phyloP scores from a whole-genome alignment of 192 early-diverging fungal genomes.

The Entrophospora sp. region DNA sequence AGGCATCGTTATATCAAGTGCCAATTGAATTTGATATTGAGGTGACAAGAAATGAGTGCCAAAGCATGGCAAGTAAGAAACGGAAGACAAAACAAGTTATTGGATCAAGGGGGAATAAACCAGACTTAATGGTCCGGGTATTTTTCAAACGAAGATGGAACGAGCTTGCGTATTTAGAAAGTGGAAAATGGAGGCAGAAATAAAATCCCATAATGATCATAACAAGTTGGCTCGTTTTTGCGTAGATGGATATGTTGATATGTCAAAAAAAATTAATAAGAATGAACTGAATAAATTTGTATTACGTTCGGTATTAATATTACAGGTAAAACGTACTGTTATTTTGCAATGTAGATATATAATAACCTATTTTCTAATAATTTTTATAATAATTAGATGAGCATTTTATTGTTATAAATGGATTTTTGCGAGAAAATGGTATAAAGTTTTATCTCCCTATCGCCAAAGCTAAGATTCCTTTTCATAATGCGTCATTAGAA shows the following conservation, averaged over 20 bases:
- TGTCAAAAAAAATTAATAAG: not conserved
- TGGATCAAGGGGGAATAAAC: not conserved
- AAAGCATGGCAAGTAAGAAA: constrained; percentile 3
- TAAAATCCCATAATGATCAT: not conserved
- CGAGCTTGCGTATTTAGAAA: not conserved
- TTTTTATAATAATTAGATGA: constrained; percentile 2
- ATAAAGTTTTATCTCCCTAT: not conserved
- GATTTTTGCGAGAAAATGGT: constrained; percentile 10
- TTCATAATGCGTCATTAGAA: not conserved
- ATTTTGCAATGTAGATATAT: no score
- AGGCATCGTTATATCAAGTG: not conserved
- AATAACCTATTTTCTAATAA: not conserved
- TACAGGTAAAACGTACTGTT: constrained; percentile 14
- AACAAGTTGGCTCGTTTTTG: not conserved
- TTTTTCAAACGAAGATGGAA: not conserved
- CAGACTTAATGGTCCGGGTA: not conserved
- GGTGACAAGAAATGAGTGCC: not conserved
- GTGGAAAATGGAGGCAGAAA: not conserved
- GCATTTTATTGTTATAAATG: not conserved
- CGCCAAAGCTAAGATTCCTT: not conserved
- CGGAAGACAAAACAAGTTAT: not conserved
- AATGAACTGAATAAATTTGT: not conserved
- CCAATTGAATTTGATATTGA: constrained; percentile 3
- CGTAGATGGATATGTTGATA: not conserved
- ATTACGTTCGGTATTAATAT: constrained; percentile 14